A percentile compares a stretch with the other conserved stretches of the same genome.
phyloP scores from a whole-genome alignment of 306 rosid species.

The Malus orientalis region DNA sequence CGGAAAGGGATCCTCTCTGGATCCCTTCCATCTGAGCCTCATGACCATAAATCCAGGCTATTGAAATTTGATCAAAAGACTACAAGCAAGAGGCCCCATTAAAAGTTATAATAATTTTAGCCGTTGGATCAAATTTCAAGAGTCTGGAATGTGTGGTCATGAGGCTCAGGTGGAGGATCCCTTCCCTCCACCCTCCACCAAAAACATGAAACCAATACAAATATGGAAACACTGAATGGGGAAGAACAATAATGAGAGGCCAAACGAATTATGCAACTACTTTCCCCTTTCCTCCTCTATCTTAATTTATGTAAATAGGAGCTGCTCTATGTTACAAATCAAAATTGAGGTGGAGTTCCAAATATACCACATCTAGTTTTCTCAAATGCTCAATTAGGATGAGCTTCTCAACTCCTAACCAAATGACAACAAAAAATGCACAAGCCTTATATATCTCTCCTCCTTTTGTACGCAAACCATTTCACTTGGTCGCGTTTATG shows the following conservation, averaged over 20 bases:
- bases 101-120: no score
- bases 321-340: conserved; percentile 76
- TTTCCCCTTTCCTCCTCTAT: conserved; percentile 9
- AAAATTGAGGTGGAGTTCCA: conserved; percentile 79
- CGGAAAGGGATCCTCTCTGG: no score
- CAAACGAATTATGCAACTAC: conserved; percentile 43
- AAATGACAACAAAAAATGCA: conserved; percentile 43
- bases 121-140: no score
- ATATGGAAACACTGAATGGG: no score
- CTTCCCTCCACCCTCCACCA: no score
- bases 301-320: conserved; percentile 38
- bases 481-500: conserved; percentile 31
- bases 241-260: conserved; percentile 10
- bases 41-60: no score
- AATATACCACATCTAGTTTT: conserved; percentile 60
- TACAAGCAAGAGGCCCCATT: no score
- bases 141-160: no score
- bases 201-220: no score
- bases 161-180: no score
- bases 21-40: no score
- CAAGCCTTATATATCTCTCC: conserved; percentile 27
- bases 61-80: no score
- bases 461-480: conserved; percentile 21
- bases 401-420: conserved; percentile 37
- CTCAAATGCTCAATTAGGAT: conserved; percentile 57